Base-by-base conservation (phyloP, 495 filamentous ascomycete species). In the Talaromyces nanjingensis region DNA sequence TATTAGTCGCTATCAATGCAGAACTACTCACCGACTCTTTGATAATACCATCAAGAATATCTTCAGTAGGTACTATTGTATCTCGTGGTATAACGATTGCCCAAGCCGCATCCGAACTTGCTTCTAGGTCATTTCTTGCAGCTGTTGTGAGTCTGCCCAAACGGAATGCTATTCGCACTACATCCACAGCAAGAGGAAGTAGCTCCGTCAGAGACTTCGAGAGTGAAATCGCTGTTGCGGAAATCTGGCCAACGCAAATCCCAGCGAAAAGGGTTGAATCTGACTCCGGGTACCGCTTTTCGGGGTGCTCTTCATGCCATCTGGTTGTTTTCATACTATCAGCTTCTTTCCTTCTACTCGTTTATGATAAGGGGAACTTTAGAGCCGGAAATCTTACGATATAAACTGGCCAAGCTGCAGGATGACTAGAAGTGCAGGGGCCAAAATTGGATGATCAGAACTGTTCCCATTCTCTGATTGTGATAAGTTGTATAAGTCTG, bases 161-260 rank as follows among this genome's bases (percentile, higher is more conserved):
- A 4, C 76, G 70, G 47, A 78, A 76, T 2, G 76, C 71, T 18
- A 72, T 20, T 1, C 77, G 69, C 1, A 76, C 62, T 2, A 47
- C 71, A 31, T 76, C 69, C 11, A 66, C 69, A 11, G 73, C 76
- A 0, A 60, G 45, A 5, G 58, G n/a, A 0, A 70, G 57, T 2
- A 78, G 7, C 33, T 77, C 72, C 3, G 59, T 66, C 57, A 76
- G 20, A 6, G 53, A 63, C 14, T 67, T 42, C 6, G 73, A 62
- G 6, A 74, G 25, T 11, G 76, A 65, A 14, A 78, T 65, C 2
- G 76, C 76, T 22, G 72, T 64, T 12, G 72, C 55, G 4, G 74
- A 67, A 22, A 79, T 53, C 0, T 78, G 59, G 22, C 77, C 77
- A 56, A 73, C 66, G 14, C 77, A 70, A n/a, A 79, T 49, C 3